phyloP scores from a whole-genome alignment of 176 grass and related monocot species.

The Oryza meridionalis region DNA sequence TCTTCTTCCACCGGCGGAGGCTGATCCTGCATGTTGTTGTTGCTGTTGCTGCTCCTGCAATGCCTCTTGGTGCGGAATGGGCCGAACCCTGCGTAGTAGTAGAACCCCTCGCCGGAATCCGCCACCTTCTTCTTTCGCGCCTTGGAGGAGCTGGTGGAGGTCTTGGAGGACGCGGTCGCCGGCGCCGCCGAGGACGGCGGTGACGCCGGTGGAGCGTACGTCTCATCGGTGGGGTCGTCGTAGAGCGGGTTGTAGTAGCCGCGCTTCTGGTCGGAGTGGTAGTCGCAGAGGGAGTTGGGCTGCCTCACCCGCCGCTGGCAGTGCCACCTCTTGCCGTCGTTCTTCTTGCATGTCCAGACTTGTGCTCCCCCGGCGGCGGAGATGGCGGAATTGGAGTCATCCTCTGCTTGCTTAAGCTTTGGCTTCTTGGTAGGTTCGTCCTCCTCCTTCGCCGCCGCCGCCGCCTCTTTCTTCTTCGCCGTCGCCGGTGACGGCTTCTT shows the following conservation, averaged over 20 bases:
- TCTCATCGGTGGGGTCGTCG: background rate
- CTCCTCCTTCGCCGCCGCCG: background rate
- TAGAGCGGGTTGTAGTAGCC: constrained; percentile 17
- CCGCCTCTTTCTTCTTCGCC: constrained; percentile 7
- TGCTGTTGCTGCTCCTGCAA: background rate
- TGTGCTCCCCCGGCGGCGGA: background rate
- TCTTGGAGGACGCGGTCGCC: constrained; percentile 4
- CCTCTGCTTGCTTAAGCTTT: constrained; percentile 33
- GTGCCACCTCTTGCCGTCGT: constrained; percentile 48
- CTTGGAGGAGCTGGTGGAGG: background rate
- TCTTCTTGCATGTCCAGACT: constrained; percentile 51
- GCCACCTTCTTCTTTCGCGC: constrained; percentile 27
- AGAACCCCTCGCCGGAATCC: constrained; percentile 20
- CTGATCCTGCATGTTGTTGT: background rate
- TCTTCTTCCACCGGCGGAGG: background rate
- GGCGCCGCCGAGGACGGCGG: background rate
- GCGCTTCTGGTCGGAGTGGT: constrained; percentile 40
- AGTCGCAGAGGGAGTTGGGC: constrained; percentile 43
- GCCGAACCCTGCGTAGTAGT: constrained; percentile 57
- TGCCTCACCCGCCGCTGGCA: constrained; percentile 34
- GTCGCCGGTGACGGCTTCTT: background rate
- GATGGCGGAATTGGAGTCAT: too few relatives aligned
- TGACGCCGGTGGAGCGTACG: background rate
- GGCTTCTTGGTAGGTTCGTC: constrained; percentile 6
- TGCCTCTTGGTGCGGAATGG: constrained; percentile 47